Base-by-base conservation (phyloP, 768 basidiomycete genomes). In the Mycena galopus region DNA sequence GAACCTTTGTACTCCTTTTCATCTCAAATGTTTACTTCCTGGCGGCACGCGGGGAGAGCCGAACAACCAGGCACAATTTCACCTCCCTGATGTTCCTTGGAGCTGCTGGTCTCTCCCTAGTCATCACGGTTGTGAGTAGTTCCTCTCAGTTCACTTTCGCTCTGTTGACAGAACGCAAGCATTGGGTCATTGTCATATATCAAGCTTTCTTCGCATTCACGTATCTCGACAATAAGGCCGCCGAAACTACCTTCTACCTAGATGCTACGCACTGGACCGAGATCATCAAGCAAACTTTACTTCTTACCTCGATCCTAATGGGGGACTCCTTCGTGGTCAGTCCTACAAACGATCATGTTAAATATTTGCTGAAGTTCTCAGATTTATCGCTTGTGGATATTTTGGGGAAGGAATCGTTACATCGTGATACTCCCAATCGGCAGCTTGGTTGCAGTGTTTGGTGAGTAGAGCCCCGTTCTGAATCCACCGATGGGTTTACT, bases 361-460 rank as follows among this genome's bases (percentile, higher is more conserved):
- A 64, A 53, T 37, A 35, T 64, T 50, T n/a, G 50, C 33, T 53
- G 50, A 53, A 53, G 23, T 53, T 64, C 50, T 37, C 63, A 64
- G 63, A 64, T 53, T 53, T 64, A 64, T 64, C 63, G 63, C 50
- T 53, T 64, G 50, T 64, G 63, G 63, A 64, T 64, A 64, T 33
- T 64, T 27, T 64, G 63, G 63, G 63, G 50, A 37, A 53, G 47
- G 23, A 53, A 64, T 64, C 63, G 50, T 33, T 53, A 53, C 50
- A 63, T 63, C 47, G 62, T 63, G 47, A 51, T 63, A 51, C n/a
- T 63, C 62, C 62, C 62, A 30, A 63, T 64, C 32, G 32, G 63
- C 33, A 53, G 50, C 63, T 51, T 64, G 50, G 25, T 37, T 35
- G 63, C 33, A 32, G 63, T 53, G 47, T 53, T 64, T 35, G 23